Evolutionary conservation across 2,329 filamentous ascomycete genomes (phyloP), one percentile per base, ranked within the genome.

Genomic region (Calonectria ilicicola): DNA sequence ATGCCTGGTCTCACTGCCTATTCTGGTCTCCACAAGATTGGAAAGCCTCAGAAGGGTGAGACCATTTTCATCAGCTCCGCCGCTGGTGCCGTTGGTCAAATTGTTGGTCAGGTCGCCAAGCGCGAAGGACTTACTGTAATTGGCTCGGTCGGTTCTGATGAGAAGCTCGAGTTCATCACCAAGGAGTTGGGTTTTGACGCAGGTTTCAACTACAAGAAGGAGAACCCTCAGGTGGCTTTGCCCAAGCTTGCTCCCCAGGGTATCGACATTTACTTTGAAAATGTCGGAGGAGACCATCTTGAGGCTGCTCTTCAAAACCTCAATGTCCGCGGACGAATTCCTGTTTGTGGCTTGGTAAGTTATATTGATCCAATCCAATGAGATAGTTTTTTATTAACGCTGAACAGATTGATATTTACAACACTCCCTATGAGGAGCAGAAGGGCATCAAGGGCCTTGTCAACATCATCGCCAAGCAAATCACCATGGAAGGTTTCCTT

Each of bases 201-300:
- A 19, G 95, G 92, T 10, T 97, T 96, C 86, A 97, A 97, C 88
- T 97, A 97, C 89, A 96, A 97, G 89, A 95, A 91, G 77, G 94
- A 97, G 86, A 90, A 89, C 77, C 89, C 94, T 0, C 81, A 84
- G 1, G 92, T 93, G 14, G 94, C 94, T 0, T 87, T 97, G 69
- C 84, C 87, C 75, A 89, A 93, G 70, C 88, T 97, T 21, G 93
- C 93, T 0, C 94, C 94, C 0, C 84, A 95, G 15, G 95, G 94
- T 5, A 89, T 97, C 74, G 94, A 97, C 80, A 95, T 89, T 23
- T 89, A 89, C 82, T 90, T 84, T 70, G 88, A 90, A 74, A 90
- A 89, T 68, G 88, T 90, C 5, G 88, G 88, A 14, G 88, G 87
- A 7, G 87, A 88, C 38, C 87, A 89, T 63, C 82, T 90, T 35